Evolutionary conservation across 2,329 filamentous ascomycete species (phyloP).

Genomic region (Neonectria hederae): DNA sequence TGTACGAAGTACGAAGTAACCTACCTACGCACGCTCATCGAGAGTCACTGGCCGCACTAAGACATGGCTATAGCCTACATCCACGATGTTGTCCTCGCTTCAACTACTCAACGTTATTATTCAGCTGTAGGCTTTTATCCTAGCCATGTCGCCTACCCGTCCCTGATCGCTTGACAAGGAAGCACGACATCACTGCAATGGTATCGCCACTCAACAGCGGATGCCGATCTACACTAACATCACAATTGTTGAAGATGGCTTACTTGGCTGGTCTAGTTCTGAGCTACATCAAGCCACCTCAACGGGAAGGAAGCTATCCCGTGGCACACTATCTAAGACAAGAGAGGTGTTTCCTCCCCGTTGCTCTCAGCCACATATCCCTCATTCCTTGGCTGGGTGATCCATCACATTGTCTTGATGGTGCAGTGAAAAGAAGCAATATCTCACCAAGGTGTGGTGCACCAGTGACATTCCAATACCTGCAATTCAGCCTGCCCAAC

Average conservation of each 20-base stretch:
- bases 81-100: too few species aligned
- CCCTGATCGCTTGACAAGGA: neutral
- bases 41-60: too few species aligned
- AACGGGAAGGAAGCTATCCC: neutral
- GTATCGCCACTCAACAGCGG: neutral
- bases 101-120: neutral
- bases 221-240: neutral
- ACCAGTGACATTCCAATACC: constrained; percentile 26
- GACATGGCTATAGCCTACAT: neutral
- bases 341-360: neutral
- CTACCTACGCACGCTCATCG: neutral
- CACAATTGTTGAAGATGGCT: neutral
- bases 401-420: constrained; percentile 32
- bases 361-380: constrained; percentile 20
- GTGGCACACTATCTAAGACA: constrained; percentile 15
- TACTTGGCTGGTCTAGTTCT: neutral
- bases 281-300: neutral
- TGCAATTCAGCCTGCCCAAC: constrained; percentile 10
- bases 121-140: neutral
- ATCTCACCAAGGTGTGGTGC: constrained; percentile 23
- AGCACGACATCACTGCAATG: neutral
- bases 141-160: neutral
- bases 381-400: constrained; percentile 22
- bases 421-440: constrained; percentile 35
- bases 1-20: too few species aligned